Evolutionary conservation across 2,329 filamentous ascomycete genomes (phyloP), one percentile per base, ranked within the genome.

Genomic region (Talaromyces pinophilus): DNA sequence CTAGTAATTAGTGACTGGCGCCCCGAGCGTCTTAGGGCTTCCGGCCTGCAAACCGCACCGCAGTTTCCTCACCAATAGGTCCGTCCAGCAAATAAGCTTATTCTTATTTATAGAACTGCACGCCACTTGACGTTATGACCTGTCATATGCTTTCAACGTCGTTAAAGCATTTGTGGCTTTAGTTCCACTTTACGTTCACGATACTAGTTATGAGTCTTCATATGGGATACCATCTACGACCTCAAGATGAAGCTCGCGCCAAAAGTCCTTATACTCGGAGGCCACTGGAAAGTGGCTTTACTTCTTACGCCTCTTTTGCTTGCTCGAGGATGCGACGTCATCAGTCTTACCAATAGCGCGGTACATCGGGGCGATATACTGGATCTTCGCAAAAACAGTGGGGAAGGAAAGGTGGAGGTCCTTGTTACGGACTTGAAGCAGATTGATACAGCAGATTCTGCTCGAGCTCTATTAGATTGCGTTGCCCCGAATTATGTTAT

Each of bases 231-330:
- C 13, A 15, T 57, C 30, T 19, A 44, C 15, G 22, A 42, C 4
- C 11, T n/a, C 10, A 42, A 11, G 1, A 55, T 46, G 38, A 46
- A 40, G 22, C 40, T 63, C 3, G 35, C 42, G 10, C 55, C 54
- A 1, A 65, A 52, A 82, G 86, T 93, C 66, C 87, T 93, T 68
- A 79, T 95, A 70, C 86, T 95, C 69, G 92, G 92, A 73, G 92
- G 92, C 72, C 91, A 93, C 81, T 92, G 92, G 79, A 92, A 92
- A 76, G 79, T 95, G 66, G 86, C 91, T 69, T 87, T 91, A 66
- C 81, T 89, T 44, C 84, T 95, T 44, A 95, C 92, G 8, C 90
- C 90, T 1, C 84, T 93, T 66, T 87, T 95, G 6, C 86, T 94
- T 46, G 83, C 87, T 62, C 87, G 88, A 70, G 87, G 86, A 42